Base-by-base conservation (phyloP, 768 basidiomycete species). In the Kwoniella mangroviensis region DNA sequence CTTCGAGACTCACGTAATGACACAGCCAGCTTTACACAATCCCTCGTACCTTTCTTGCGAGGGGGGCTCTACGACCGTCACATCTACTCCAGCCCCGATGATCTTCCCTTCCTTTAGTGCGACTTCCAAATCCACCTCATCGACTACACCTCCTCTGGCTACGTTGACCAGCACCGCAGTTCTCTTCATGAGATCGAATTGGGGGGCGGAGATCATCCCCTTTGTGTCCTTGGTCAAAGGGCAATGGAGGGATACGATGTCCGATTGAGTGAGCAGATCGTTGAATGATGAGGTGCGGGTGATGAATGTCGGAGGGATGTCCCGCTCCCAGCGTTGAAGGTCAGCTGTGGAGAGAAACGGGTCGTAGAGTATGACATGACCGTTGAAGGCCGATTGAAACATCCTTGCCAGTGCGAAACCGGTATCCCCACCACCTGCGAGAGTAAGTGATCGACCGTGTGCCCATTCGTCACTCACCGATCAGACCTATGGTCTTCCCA, bases 231-330 rank as follows among this genome's bases (percentile, higher is more conserved):
- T 67, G 3, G 73, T 75, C 42, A 82, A 68, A 2, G 84, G 84
- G 68, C 81, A 82, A 57, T 84, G 83, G 17, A 84, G 67, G 3
- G 79, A 80, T 13, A 84, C 55, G 41, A 84, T 75, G 63, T 84
- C 83, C 26, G 71, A 63, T 10, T 65, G 60, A 4, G 64, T 55
- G 2, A 83, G 74, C 17, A 84, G 65, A 43, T 80, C 79, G n/a
- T 82, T 74, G 28, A 84, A 72, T 5, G 56, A 45, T 5, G 45
- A 26, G 26, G 49, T 42, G 19, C 21, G 49, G 49, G 52, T 49
- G 42, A 57, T 34, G n/a, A 17, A 21, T 5, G 54, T 41, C 2
- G 64, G 6, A 9, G 70, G 67, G 28, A 72, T 63, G 55, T 22
- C 19, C 4, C 59, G 12, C 11, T 67, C 71, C 78, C 81, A 80